These are phyloP conservation scores for Curvularia sp. DNA, from an alignment of 2,329 filamentous ascomycete species.

Conservation along the genomic window DNA sequence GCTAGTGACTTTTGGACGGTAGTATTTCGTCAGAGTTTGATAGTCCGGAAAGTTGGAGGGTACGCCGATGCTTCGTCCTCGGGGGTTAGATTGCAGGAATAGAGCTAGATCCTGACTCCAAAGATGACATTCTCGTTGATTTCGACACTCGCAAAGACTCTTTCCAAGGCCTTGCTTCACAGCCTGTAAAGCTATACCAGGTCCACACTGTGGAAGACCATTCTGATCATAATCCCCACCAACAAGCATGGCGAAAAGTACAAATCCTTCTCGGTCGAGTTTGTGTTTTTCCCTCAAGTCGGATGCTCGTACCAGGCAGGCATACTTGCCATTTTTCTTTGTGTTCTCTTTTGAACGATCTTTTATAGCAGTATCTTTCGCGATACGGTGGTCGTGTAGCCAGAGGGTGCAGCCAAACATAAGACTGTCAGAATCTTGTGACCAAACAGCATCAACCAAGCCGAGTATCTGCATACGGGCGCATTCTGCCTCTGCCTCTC, in stretches of 20 bases:
- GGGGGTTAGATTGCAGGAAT: conserved; percentile 13
- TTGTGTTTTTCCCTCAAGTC: conserved; percentile 36
- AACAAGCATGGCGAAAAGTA: conserved; percentile 52
- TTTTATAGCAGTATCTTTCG: conserved; percentile 29
- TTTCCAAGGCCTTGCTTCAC: conserved; percentile 41
- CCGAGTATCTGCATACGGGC: conserved; percentile 53
- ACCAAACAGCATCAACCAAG: conserved; percentile 59
- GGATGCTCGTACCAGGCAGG: conserved; percentile 42
- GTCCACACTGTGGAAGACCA: conserved; percentile 50
- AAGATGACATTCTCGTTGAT: conserved; percentile 25
- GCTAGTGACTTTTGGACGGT: conserved; percentile 45
- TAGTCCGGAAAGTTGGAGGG: conserved; percentile 31
- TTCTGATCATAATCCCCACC: conserved; percentile 54
- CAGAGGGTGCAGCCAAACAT: conserved; percentile 57
- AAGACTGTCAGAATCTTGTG: conserved; percentile 56
- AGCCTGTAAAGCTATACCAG: conserved; percentile 36
- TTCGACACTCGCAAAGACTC: conserved; percentile 33
- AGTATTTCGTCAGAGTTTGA: conserved; percentile 48
- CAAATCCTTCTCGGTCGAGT: conserved; percentile 47
- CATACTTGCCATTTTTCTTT: conserved; percentile 39
- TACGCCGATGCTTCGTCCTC: conserved; percentile 15
- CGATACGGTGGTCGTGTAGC: conserved; percentile 46
- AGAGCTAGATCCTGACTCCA: conserved; percentile 40
- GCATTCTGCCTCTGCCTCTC: conserved; percentile 59
- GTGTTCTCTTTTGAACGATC: conserved; percentile 40